phyloP scores from a whole-genome alignment of 1,139 yeast species.

The Scheffersomyces segobiensis region DNA sequence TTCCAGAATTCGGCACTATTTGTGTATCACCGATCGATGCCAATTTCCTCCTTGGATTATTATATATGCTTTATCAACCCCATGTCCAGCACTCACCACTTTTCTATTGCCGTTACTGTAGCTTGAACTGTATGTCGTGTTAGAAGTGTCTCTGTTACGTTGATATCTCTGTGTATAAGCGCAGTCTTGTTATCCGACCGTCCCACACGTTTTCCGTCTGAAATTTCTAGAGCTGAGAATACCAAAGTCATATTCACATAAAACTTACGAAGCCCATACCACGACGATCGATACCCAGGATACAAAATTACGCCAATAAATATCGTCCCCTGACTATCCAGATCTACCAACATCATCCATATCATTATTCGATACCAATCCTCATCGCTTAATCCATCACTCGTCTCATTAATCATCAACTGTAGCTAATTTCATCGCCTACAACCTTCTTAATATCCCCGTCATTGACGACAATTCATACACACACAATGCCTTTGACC shows the following conservation, averaged over 20 bases:
- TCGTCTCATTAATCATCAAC: no score
- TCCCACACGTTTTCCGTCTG: neutral
- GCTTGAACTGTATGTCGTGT: neutral
- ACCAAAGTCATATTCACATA: neutral
- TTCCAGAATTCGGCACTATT: neutral
- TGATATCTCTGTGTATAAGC: neutral
- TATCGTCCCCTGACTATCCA: neutral
- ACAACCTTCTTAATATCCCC: no score
- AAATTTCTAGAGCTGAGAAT: neutral
- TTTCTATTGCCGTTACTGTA: neutral
- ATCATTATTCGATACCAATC: neutral
- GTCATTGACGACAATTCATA: neutral
- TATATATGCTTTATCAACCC: neutral
- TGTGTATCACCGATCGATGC: neutral
- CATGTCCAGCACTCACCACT: neutral
- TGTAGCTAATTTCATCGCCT: no score
- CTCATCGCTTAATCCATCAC: no score
- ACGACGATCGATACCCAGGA: neutral
- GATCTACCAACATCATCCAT: neutral
- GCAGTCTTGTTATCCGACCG: neutral
- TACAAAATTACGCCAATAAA: no score
- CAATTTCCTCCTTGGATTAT: neutral
- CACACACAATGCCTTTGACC: conserved; percentile 8
- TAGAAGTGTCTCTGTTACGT: neutral
- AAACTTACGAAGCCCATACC: neutral